Conservation (phyloP, 441 rosid species). For the Eutrema salsugineum region DNA sequence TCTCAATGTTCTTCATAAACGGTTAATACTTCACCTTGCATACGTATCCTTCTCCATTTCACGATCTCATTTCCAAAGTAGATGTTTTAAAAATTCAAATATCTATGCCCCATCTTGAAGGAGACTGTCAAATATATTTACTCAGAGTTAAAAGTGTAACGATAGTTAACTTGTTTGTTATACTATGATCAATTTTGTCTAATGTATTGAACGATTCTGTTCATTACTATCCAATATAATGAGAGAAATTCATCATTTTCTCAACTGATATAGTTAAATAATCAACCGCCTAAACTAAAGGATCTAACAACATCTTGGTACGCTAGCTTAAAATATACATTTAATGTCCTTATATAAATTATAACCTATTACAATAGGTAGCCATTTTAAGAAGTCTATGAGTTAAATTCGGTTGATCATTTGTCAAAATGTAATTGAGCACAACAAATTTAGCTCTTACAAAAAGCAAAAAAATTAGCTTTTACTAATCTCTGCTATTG, state of each 20-base stretch:
- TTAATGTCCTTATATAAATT: not conserved
- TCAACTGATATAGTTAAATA: not conserved
- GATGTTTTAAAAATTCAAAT: not conserved
- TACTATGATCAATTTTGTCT: not conserved
- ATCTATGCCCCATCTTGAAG: not conserved
- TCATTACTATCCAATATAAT: not conserved
- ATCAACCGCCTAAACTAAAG: not conserved
- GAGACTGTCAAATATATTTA: not conserved
- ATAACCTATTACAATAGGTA: not conserved
- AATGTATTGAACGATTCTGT: not conserved
- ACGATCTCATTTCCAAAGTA: not conserved
- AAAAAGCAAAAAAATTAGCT: not conserved
- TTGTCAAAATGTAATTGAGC: too few species aligned
- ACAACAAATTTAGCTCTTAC: too few species aligned
- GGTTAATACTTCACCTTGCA: not conserved
- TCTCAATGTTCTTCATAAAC: not conserved
- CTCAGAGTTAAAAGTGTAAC: not conserved
- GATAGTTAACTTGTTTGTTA: not conserved
- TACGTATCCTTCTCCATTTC: not conserved
- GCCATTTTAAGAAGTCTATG: slow-evolving; percentile 3
- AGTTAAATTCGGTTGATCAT: not conserved
- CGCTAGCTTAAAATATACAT: slow-evolving; percentile 9
- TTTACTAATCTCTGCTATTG: not conserved
- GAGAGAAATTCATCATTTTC: not conserved
- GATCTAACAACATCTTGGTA: not conserved